Percentiles rank a stretch among this genome's conserved stretches.
phyloP scores from a whole-genome alignment of 2,329 filamentous ascomycete species.

The Monilinia polystroma region DNA sequence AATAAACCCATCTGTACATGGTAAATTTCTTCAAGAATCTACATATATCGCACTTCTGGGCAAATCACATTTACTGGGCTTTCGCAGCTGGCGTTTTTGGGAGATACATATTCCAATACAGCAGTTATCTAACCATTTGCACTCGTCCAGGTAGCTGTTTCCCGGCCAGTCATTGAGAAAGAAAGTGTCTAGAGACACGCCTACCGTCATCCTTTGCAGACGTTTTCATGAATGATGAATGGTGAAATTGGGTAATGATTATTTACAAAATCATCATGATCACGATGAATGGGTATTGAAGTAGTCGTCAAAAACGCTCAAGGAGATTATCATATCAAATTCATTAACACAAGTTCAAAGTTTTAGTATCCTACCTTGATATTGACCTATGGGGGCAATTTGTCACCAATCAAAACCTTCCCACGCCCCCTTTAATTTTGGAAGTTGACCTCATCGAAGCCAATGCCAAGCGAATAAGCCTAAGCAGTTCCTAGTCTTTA shows the following conservation, averaged over 20 bases:
- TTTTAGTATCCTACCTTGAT: too few relatives aligned
- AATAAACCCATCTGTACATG: background rate
- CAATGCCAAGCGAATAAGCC: background rate
- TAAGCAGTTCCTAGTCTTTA: background rate
- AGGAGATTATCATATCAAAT: background rate
- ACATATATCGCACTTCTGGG: background rate
- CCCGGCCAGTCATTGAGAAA: too few relatives aligned
- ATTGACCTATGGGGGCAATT: too few relatives aligned
- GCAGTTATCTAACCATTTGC: background rate
- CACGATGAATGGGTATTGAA: background rate
- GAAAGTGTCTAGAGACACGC: background rate
- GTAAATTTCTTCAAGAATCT: background rate
- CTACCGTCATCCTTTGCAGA: too few relatives aligned
- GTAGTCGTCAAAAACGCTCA: too few relatives aligned
- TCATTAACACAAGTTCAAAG: too few relatives aligned
- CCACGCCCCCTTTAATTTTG: background rate
- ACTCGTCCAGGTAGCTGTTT: background rate
- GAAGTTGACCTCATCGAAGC: background rate
- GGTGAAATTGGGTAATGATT: too few relatives aligned
- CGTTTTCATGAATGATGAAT: background rate
- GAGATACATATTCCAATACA: too few relatives aligned
- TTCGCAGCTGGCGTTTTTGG: background rate
- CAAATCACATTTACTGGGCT: background rate
- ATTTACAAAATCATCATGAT: background rate
- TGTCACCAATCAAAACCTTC: background rate